A percentile compares a stretch with the other conserved stretches of the same genome.
Evolutionary conservation across 2,329 filamentous ascomycete genomes (phyloP).

Genomic region (Fusarium guadeloupense): DNA sequence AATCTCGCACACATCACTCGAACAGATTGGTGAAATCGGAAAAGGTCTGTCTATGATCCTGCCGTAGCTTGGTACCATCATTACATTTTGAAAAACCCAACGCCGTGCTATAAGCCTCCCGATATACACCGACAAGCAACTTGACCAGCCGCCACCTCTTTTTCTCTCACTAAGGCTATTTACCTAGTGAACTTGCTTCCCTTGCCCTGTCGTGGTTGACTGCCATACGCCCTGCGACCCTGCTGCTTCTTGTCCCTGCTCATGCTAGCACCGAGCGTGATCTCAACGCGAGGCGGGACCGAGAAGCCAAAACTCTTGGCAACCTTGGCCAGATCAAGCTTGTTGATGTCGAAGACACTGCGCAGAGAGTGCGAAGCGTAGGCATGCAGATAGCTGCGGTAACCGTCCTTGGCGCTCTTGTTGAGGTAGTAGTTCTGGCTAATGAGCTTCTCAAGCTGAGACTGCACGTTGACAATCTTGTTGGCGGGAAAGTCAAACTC

Average conservation of each 20-base stretch:
- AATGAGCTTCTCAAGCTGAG: slow-evolving; percentile 93
- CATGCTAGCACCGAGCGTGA: slow-evolving; percentile 83
- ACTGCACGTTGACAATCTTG: slow-evolving; percentile 90
- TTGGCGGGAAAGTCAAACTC: slow-evolving; percentile 95
- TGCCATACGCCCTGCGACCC: slow-evolving; percentile 76
- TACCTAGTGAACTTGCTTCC: slow-evolving; percentile 40
- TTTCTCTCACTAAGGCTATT: slow-evolving; percentile 1
- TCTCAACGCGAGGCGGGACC: slow-evolving; percentile 82
- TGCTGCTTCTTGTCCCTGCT: slow-evolving; percentile 71
- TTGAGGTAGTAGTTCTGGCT: slow-evolving; percentile 97
- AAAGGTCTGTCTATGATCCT: slow-evolving; percentile 28
- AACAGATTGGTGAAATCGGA: slow-evolving; percentile 10
- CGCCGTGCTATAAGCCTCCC: slow-evolving; percentile 44
- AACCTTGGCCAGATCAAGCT: slow-evolving; percentile 83
- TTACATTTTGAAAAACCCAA: slow-evolving; percentile 45
- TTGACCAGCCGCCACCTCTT: slow-evolving; percentile 21
- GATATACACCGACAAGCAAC: slow-evolving; percentile 29
- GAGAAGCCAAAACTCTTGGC: slow-evolving; percentile 85
- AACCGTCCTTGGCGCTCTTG: slow-evolving; percentile 81
- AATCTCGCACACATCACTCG: slow-evolving; percentile 8
- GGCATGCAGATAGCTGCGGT: slow-evolving; percentile 91
- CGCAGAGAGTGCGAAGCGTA: slow-evolving; percentile 78
- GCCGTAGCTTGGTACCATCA: slow-evolving; percentile 35
- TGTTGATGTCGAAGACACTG: slow-evolving; percentile 79
- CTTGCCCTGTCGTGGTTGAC: slow-evolving; percentile 72